phyloP scores from a whole-genome alignment of 257 asterid genomes.

The Mitragyna speciosa region DNA sequence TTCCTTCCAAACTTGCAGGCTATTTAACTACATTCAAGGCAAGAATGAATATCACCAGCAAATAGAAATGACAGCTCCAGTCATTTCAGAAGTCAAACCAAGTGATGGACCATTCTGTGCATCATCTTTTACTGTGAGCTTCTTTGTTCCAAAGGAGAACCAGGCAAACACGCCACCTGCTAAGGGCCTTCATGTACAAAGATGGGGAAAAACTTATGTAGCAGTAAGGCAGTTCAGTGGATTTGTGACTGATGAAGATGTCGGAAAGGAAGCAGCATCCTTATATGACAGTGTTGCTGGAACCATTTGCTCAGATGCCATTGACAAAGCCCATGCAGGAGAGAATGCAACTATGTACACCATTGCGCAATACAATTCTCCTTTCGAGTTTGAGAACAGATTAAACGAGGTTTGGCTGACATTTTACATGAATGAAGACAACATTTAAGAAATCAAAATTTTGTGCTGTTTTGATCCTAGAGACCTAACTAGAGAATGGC shows the following conservation, averaged over 20 bases:
- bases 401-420: conserved; percentile 84
- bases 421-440: conserved; percentile 35
- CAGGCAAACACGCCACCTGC: conserved; percentile 71
- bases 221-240: conserved; percentile 82
- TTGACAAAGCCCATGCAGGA: conserved; percentile 44
- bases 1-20: conserved; percentile 33
- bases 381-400: conserved; percentile 65
- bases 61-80: conserved; percentile 92
- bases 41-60: conserved; percentile 45
- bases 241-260: conserved; percentile 47
- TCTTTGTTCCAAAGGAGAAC: conserved; percentile 69
- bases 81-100: conserved; percentile 61
- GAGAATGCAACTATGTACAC: conserved; percentile 45
- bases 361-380: conserved; percentile 82
- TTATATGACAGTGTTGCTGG: conserved; percentile 53
- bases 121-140: conserved; percentile 65
- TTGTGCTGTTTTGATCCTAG: background rate
- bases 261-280: conserved; percentile 66
- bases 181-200: conserved; percentile 55
- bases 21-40: conserved; percentile 73
- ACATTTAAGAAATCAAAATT: background rate
- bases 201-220: conserved; percentile 57
- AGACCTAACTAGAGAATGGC: background rate
- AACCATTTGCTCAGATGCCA: conserved; percentile 59
- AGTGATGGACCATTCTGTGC: conserved; percentile 88